phyloP scores from a whole-genome alignment of 2,329 filamentous ascomycete species.

The Aureobasidium uvarum region DNA sequence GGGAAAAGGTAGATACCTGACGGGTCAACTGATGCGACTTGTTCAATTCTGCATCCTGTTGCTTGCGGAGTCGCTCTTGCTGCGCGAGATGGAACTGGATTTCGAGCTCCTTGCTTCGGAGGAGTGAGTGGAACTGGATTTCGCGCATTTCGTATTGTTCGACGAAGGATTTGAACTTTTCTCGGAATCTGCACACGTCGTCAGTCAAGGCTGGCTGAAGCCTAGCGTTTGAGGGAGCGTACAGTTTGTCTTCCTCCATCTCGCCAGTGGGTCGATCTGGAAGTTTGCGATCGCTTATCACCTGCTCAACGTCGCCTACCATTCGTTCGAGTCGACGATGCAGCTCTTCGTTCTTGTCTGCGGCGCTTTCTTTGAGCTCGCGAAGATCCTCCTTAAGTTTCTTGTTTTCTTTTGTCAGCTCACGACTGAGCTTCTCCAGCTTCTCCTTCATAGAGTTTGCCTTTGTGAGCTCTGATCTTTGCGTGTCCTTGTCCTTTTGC shows the following conservation, averaged over 20 bases:
- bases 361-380: slow-evolving; percentile 80
- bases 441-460: slow-evolving; percentile 92
- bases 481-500: slow-evolving; percentile 94
- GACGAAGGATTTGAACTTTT: slow-evolving; percentile 91
- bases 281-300: slow-evolving; percentile 81
- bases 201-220: neutral
- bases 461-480: slow-evolving; percentile 83
- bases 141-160: slow-evolving; percentile 97
- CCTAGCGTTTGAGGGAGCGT: slow-evolving; percentile 30
- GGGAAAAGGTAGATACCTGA: slow-evolving; percentile 92
- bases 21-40: slow-evolving; percentile 82
- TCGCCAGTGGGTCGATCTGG: slow-evolving; percentile 78
- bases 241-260: slow-evolving; percentile 87
- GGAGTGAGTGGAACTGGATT: slow-evolving; percentile 84
- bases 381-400: slow-evolving; percentile 95
- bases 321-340: slow-evolving; percentile 81
- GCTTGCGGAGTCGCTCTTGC: slow-evolving; percentile 85
- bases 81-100: slow-evolving; percentile 88
- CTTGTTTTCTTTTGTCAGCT: slow-evolving; percentile 96
- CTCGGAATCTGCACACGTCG: slow-evolving; percentile 50
- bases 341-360: slow-evolving; percentile 75
- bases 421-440: slow-evolving; percentile 90
- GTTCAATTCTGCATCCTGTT: slow-evolving; percentile 74
- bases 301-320: slow-evolving; percentile 80
- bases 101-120: slow-evolving; percentile 93